Percentiles rank a stretch among this genome's conserved stretches.
Evolutionary conservation across 2,329 filamentous ascomycete species (phyloP).

Genomic region (Trichocomaceae sp.): DNA sequence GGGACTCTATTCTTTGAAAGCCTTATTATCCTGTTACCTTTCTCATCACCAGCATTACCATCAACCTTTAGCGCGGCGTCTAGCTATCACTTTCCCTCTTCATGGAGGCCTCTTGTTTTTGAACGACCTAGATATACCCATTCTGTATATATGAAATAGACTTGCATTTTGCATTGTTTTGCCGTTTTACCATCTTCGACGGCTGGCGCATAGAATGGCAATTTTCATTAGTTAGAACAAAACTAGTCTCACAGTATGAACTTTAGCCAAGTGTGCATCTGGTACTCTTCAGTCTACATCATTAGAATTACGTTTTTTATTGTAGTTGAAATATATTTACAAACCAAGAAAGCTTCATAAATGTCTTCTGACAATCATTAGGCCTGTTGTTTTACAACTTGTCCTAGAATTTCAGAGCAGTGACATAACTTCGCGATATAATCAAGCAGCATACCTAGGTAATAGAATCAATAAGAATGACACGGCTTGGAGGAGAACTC

Average conservation of each 20-base stretch:
- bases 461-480: background rate
- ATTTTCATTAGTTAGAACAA: background rate
- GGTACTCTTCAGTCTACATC: background rate
- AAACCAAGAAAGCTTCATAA: too few species aligned
- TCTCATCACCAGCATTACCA: background rate
- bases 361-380: too few species aligned
- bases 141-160: constrained; percentile 10
- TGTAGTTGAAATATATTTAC: background rate
- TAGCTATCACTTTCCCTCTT: background rate
- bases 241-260: background rate
- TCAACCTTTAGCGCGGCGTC: background rate
- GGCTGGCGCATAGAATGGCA: background rate
- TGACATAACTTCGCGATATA: too few species aligned
- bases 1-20: constrained; percentile 11
- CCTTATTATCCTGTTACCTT: background rate
- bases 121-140: constrained; percentile 12
- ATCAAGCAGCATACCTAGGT: too few species aligned
- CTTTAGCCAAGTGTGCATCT: background rate
- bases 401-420: too few species aligned
- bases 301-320: background rate
- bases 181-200: background rate
- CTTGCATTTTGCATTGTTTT: constrained; percentile 7
- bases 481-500: too few species aligned
- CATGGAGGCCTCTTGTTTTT: constrained; percentile 3
- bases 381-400: too few species aligned